A percentile compares a stretch with the other conserved stretches of the same genome.
These are phyloP conservation scores for Ceratobasidium sp. DNA, from an alignment of 1,284 basidiomycete genomes.

Conservation along the genomic window DNA sequence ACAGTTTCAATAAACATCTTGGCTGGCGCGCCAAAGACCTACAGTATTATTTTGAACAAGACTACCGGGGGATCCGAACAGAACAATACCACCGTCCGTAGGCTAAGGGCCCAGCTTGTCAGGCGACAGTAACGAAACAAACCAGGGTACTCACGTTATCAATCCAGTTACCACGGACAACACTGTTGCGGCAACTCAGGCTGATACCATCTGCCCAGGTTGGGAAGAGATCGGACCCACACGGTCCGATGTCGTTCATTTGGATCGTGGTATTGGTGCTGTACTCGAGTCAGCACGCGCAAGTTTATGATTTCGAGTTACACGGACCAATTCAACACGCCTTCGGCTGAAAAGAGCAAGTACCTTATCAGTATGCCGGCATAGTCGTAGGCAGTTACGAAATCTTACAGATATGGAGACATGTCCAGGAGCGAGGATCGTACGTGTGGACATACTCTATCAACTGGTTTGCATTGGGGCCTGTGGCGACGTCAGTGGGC, in stretches of 20 bases:
- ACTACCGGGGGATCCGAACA: conserved; percentile 59
- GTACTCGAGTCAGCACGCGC: conserved; percentile 53
- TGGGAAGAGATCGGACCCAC: conserved; percentile 54
- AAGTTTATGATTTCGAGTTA: conserved; percentile 18
- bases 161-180: conserved; percentile 59
- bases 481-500: conserved; percentile 56
- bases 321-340: conserved; percentile 32
- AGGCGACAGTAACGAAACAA: neutral
- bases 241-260: conserved; percentile 58
- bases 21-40: conserved; percentile 49
- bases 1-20: neutral
- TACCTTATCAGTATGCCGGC: neutral
- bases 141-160: conserved; percentile 57
- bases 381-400: neutral
- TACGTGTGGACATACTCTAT: conserved; percentile 55
- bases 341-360: conserved; percentile 21
- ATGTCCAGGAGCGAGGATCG: conserved; percentile 53
- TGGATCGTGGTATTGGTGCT: conserved; percentile 55
- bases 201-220: conserved; percentile 61
- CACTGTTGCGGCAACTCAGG: conserved; percentile 56
- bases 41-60: conserved; percentile 58
- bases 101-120: conserved; percentile 22
- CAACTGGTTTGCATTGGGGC: conserved; percentile 55
- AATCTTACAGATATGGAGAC: conserved; percentile 41
- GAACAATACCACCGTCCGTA: conserved; percentile 55